Evolutionary conservation across 768 basidiomycete genomes (phyloP), one percentile per base, ranked within the genome.

Genomic region (Calvatia gigantea): DNA sequence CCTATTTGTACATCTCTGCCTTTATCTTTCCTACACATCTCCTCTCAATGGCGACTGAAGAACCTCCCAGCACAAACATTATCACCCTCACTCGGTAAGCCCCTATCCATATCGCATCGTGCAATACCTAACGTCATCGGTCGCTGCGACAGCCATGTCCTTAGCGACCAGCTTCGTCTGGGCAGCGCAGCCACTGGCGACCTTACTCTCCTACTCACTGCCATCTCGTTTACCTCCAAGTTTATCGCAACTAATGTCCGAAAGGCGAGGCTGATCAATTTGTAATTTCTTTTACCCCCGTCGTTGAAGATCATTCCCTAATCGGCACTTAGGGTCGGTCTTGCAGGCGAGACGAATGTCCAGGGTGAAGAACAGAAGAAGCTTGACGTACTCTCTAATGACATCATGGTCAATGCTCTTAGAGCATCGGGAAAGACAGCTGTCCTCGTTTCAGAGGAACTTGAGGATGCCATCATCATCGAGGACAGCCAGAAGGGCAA

Each of bases 361-460:
- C 93, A 95, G 72, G 97, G 97, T 19, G 97, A 98, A 70, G 97
- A 98, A 67, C 97, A 99, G 80, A 99, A 99, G 81, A 99, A 99
- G 75, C 81, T 99, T 51, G 95, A 97, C 66, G 87, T 97, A n/a
- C 78, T 97, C 29, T 90, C 94, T 12, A 98, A 99, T 69, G 95
- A 99, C 69, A 99, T 99, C 80, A 98, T 99, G 97, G 83, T 98
- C 64, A 98, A 98, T 66, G 88, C 95, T 44, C 83, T 99, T 31
- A 84, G 92, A 38, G 95, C 95, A 2, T 95, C 91, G n/a, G 94
- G 97, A 51, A 97, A 94, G 81, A 91, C 87, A 6, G 89, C 94
- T 12, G 97, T 99, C 12, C 88, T 99, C 62, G 94, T 99, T 59
- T 95, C 94, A 15, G 97, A 99, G 71, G 95, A 98, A 67, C 79